These are phyloP conservation scores for Terfezia claveryi DNA, from an alignment of 495 filamentous ascomycete species.

Conservation along the genomic window DNA sequence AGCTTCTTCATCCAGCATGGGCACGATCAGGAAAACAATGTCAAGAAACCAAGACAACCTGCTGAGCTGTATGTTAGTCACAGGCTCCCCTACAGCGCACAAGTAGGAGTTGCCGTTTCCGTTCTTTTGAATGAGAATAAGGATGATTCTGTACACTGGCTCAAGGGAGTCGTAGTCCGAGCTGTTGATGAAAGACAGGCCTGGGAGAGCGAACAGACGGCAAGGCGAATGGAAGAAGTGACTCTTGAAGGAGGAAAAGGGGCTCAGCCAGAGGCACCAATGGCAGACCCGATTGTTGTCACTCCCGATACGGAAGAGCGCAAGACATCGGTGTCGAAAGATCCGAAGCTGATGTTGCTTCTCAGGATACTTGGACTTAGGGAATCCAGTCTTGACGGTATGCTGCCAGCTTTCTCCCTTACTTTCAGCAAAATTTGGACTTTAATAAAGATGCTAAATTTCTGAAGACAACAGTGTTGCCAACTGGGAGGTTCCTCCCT, in stretches of 20 bases:
- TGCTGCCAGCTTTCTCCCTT: background rate
- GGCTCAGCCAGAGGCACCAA: conserved; percentile 22
- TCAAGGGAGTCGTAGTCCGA: conserved; percentile 43
- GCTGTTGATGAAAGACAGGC: conserved; percentile 52
- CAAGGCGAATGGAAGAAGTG: conserved; percentile 24
- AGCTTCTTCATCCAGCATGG: conserved; percentile 76
- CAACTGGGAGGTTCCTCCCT: conserved; percentile 56
- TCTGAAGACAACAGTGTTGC: too few relatives aligned
- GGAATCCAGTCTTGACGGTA: conserved; percentile 2
- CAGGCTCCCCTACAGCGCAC: conserved; percentile 37
- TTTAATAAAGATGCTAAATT: background rate
- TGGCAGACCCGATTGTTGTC: conserved; percentile 37
- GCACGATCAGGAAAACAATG: conserved; percentile 54
- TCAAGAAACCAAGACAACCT: conserved; percentile 27
- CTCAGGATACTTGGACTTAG: conserved; percentile 56
- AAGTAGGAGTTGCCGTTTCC: conserved; percentile 57
- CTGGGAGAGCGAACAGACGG: conserved; percentile 54
- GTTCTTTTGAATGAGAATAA: conserved; percentile 58
- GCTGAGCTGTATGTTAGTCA: conserved; percentile 64
- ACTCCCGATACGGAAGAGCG: conserved; percentile 44
- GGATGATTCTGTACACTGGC: conserved; percentile 53
- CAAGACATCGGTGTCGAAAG: conserved; percentile 59
- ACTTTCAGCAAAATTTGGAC: background rate
- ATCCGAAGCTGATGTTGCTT: conserved; percentile 72
- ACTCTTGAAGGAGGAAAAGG: conserved; percentile 1